Evolutionary conservation across 345 rosid genomes (phyloP).

Genomic region (Brassica rapa): DNA sequence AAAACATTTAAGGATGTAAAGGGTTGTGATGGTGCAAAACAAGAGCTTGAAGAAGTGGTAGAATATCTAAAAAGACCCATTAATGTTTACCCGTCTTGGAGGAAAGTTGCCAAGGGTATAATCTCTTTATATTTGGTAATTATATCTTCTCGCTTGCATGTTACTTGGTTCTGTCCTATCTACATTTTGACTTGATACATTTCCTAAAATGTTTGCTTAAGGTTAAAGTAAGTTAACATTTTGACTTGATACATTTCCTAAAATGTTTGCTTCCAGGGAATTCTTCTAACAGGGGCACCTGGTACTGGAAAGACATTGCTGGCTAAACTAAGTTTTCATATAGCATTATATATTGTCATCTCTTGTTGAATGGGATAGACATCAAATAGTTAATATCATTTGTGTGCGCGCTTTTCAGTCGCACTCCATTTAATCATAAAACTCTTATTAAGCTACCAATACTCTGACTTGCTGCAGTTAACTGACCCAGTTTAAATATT

Average conservation of each 20-base stretch:
- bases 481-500: slow-evolving; percentile 20
- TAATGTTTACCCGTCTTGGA: slow-evolving; percentile 96
- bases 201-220: slow-evolving; percentile 12
- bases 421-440: not conserved
- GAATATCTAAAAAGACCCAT: slow-evolving; percentile 90
- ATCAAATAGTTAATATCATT: slow-evolving; percentile 11
- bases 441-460: not conserved
- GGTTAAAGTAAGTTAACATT: not conserved
- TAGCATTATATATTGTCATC: not conserved
- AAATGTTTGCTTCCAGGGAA: slow-evolving; percentile 64
- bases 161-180: slow-evolving; percentile 4
- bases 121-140: slow-evolving; percentile 10
- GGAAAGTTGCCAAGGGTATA: slow-evolving; percentile 97
- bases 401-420: not conserved
- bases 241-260: not conserved
- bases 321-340: slow-evolving; percentile 69
- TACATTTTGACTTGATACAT: slow-evolving; percentile 6
- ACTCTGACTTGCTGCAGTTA: not conserved
- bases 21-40: slow-evolving; percentile 99
- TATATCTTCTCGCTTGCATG: not conserved
- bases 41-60: slow-evolving; percentile 97
- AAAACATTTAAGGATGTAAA: slow-evolving; percentile 99
- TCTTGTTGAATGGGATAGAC: not conserved
- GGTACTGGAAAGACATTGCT: slow-evolving; percentile 98
- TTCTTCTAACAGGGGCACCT: slow-evolving; percentile 98